Evolutionary conservation across 1,284 basidiomycete genomes (phyloP), one percentile per base, ranked within the genome.

Genomic region (Anthracocystis walkeri): DNA sequence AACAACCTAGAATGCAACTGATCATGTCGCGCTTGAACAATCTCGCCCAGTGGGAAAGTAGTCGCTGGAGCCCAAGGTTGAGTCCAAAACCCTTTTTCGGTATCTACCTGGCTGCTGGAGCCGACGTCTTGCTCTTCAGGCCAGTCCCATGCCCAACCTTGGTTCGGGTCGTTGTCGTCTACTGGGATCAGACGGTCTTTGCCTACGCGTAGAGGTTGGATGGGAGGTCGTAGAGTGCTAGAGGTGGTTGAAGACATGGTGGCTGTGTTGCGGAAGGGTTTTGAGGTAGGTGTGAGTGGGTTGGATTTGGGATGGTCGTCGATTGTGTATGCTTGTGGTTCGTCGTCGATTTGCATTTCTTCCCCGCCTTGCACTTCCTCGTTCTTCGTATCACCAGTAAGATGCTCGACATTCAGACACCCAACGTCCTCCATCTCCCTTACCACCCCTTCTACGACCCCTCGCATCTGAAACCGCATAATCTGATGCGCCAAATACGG

Each of bases 11-110:
- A 95, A 87, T 98, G 96, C 84, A 97, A 92, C 80, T 95, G 87
- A 87, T 98, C 96, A 86, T 99, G 96, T 69, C 96, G 88, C 31
- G 90, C 90, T 45, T 92, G 91, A 20, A 98, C 87, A 46, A 98
- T 92, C 86, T 99, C 96, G n/a, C 95, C 95, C 16, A 99, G 85
- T 0, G 96, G 96, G 94, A 95, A 99, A 5, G 93, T 97, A 75
- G 91, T 94, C 25, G 92, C 91, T 5, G 94, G 94, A 0, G 72
- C 67, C n/a, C 23, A 48, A 2, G 51, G 2, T 3, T 44, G 4
- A 2, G 60, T 53, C 69, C 74, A 76, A 41, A 76, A 76, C 14
- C 87, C 16, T 11, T 27, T 29, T 45, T 67, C 35, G 48, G 64
- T 38, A 31, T 58, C 45, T 5, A 48, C 33, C 3, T 7, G 18